Conservation (phyloP, 2,329 filamentous ascomycete genomes). For the Aspergillus neotritici region DNA sequence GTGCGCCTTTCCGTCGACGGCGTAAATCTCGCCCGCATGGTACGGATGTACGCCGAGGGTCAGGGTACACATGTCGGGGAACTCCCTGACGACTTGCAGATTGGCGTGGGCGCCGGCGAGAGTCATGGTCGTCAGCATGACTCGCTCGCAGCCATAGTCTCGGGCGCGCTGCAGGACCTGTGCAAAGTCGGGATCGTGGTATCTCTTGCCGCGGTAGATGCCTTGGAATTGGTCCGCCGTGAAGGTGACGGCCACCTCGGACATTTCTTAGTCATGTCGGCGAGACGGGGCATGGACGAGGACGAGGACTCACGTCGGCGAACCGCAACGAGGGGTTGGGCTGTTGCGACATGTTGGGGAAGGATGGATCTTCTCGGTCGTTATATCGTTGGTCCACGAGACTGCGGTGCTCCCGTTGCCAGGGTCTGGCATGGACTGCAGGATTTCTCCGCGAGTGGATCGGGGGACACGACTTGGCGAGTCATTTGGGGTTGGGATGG, state of each 20-base stretch:
- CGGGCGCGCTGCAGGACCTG: slow-evolving; percentile 20
- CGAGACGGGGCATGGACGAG: slow-evolving; percentile 10
- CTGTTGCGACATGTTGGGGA: slow-evolving; percentile 6
- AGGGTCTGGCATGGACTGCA: too few relatives aligned
- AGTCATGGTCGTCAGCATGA: slow-evolving; percentile 33
- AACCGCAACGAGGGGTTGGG: too few relatives aligned
- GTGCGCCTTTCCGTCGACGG: slow-evolving; percentile 9
- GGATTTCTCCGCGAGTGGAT: too few relatives aligned
- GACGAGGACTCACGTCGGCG: too few relatives aligned
- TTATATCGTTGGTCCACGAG: too few relatives aligned
- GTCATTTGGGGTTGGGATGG: too few relatives aligned
- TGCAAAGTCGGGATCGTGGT: slow-evolving; percentile 43
- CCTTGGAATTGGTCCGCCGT: slow-evolving; percentile 43
- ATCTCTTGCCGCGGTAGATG: slow-evolving; percentile 47
- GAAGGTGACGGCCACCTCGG: slow-evolving; percentile 25
- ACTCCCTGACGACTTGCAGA: slow-evolving; percentile 28
- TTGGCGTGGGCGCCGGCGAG: slow-evolving; percentile 41
- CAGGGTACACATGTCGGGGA: slow-evolving; percentile 36
- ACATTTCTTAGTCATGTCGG: not conserved
- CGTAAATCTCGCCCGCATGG: slow-evolving; percentile 43
- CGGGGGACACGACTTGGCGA: too few relatives aligned
- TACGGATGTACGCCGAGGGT: slow-evolving; percentile 51
- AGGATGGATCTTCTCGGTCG: too few relatives aligned
- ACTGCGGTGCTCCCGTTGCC: too few relatives aligned
- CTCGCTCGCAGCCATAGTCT: slow-evolving; percentile 17